These are phyloP conservation scores for Alliaria petiolata DNA, from an alignment of 345 rosid genomes.

Conservation along the genomic window DNA sequence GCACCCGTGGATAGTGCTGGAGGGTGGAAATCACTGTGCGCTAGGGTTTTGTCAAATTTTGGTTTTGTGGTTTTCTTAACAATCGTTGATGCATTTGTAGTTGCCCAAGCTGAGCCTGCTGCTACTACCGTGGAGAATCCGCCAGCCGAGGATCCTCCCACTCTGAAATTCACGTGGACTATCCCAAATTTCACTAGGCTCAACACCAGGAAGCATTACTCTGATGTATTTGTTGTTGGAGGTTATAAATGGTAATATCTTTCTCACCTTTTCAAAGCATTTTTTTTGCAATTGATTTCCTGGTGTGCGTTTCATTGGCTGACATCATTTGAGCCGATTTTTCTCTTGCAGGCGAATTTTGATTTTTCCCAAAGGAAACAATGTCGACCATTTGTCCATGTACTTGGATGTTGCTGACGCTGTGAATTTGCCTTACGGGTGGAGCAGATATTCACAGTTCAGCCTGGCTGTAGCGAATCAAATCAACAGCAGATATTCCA, in stretches of 20 bases:
- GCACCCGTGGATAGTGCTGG: slow-evolving; percentile 13
- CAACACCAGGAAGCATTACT: slow-evolving; percentile 78
- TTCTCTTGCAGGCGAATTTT: slow-evolving; percentile 63
- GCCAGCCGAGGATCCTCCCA: slow-evolving; percentile 74
- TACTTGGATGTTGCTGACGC: slow-evolving; percentile 95
- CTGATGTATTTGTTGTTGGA: slow-evolving; percentile 70
- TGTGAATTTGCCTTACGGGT: slow-evolving; percentile 65
- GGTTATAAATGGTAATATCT: slow-evolving; percentile 73
- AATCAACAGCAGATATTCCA: slow-evolving; percentile 50
- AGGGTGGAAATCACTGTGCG: slow-evolving; percentile 9
- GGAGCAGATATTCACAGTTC: slow-evolving; percentile 95
- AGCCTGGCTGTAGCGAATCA: slow-evolving; percentile 85
- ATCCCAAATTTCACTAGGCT: slow-evolving; percentile 67
- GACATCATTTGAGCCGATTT: slow-evolving; percentile 13
- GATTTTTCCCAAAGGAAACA: slow-evolving; percentile 92
- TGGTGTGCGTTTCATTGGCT: background rate
- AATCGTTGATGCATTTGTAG: slow-evolving; percentile 30
- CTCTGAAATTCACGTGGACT: slow-evolving; percentile 76
- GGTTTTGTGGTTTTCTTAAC: slow-evolving; percentile 9
- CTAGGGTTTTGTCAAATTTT: slow-evolving; percentile 32
- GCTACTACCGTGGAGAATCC: slow-evolving; percentile 62
- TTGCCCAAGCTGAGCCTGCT: slow-evolving; percentile 56
- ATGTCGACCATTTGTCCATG: slow-evolving; percentile 95
- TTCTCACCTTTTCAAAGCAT: background rate
- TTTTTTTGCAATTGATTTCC: background rate